These are phyloP conservation scores for Aulographum hederae DNA, from an alignment of 2,329 filamentous ascomycete genomes.

Conservation along the genomic window DNA sequence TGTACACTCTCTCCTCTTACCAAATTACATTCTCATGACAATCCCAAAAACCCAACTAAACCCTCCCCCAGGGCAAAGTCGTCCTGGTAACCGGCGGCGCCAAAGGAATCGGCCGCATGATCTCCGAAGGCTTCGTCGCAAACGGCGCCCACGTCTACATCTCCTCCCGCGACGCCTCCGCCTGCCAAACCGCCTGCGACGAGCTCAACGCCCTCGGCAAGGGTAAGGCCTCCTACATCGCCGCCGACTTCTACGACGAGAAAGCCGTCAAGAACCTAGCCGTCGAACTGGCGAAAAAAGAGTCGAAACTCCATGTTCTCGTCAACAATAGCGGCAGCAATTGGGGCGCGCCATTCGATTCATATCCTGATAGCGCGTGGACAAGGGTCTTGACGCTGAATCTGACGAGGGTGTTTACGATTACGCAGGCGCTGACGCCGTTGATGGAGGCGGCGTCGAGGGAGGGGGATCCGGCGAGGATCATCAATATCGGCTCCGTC, in stretches of 20 bases:
- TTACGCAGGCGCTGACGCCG: slow-evolving; percentile 43
- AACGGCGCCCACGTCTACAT: slow-evolving; percentile 54
- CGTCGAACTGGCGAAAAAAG: slow-evolving; percentile 33
- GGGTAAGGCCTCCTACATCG: slow-evolving; percentile 40
- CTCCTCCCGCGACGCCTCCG: slow-evolving; percentile 43
- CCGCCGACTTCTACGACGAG: slow-evolving; percentile 44
- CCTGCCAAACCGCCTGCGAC: slow-evolving; percentile 39
- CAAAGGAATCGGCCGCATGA: slow-evolving; percentile 50
- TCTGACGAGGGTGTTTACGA: slow-evolving; percentile 47
- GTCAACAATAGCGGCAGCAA: slow-evolving; percentile 49
- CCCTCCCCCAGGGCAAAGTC: slow-evolving; percentile 18
- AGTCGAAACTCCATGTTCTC: slow-evolving; percentile 39
- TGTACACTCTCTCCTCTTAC: background rate
- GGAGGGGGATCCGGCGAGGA: slow-evolving; percentile 29
- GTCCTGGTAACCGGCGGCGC: slow-evolving; percentile 28
- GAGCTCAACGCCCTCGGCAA: slow-evolving; percentile 36
- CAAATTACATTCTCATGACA: background rate
- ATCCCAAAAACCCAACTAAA: background rate
- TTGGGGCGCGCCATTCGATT: slow-evolving; percentile 42
- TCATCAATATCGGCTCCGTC: slow-evolving; percentile 48
- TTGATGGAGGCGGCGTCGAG: slow-evolving; percentile 36
- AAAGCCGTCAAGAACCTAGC: slow-evolving; percentile 39
- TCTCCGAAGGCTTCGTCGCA: slow-evolving; percentile 44
- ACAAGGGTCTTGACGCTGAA: slow-evolving; percentile 39
- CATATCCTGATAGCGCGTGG: slow-evolving; percentile 35